These are phyloP conservation scores for Uncinocarpus reesii DNA, from an alignment of 2,329 filamentous ascomycete genomes.

Conservation along the genomic window DNA sequence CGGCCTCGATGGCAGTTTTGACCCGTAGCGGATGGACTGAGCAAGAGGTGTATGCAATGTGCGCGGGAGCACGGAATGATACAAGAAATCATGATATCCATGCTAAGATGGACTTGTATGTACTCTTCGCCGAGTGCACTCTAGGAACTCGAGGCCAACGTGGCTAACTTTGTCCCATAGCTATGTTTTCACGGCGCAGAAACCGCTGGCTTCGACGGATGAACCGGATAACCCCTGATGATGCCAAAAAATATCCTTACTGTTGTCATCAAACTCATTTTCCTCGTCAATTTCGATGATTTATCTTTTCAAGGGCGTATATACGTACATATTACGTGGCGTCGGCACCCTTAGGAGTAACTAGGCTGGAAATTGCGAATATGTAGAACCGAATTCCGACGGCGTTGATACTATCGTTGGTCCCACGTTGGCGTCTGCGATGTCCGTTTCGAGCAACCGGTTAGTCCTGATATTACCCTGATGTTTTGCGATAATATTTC, in stretches of 20 bases:
- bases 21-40: conserved; percentile 21
- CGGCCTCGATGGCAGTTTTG: conserved; percentile 22
- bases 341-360: no score
- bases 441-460: no score
- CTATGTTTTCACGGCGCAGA: conserved; percentile 10
- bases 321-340: no score
- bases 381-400: no score
- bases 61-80: conserved; percentile 27
- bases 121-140: background rate
- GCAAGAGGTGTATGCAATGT: conserved; percentile 25
- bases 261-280: no score
- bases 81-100: conserved; percentile 26
- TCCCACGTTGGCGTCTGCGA: no score
- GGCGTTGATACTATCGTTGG: no score
- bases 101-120: conserved; percentile 22
- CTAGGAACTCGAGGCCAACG: background rate
- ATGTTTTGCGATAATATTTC: no score
- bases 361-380: no score
- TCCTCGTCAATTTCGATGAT: no score
- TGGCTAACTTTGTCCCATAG: background rate
- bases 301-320: no score
- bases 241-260: background rate
- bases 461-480: no score
- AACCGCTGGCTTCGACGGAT: background rate
- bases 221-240: background rate